A percentile compares a stretch with the other conserved stretches of the same genome.
Conservation (phyloP, 73 alveolate genomes). For the Blepharisma stoltei region DNA sequence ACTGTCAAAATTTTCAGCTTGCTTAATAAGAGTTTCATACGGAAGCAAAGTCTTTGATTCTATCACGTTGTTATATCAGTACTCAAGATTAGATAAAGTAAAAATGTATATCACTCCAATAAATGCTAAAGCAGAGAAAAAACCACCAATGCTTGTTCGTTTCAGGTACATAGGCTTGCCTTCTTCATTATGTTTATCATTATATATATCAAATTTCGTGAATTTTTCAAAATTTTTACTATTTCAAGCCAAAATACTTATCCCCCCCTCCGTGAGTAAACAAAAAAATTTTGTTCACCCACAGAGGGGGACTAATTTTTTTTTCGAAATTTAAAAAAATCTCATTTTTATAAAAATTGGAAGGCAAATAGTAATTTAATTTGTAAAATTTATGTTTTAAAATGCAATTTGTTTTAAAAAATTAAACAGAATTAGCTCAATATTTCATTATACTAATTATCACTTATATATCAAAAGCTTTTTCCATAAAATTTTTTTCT, state of each 20-base stretch:
- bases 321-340: too few relatives aligned
- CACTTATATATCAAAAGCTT: too few relatives aligned
- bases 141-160: conserved; percentile 1
- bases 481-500: too few relatives aligned
- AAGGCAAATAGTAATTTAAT: too few relatives aligned
- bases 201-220: conserved; percentile 4
- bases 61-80: not conserved
- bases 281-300: too few relatives aligned
- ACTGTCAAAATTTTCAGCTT: not conserved
- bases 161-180: not conserved
- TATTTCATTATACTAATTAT: too few relatives aligned
- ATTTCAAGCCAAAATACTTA: not conserved
- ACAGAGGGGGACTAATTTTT: too few relatives aligned
- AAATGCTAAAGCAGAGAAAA: not conserved
- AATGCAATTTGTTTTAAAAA: too few relatives aligned
- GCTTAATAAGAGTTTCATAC: not conserved
- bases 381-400: too few relatives aligned
- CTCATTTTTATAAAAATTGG: too few relatives aligned
- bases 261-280: too few relatives aligned
- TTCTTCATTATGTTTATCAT: not conserved
- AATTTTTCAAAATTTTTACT: not conserved
- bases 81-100: not conserved
- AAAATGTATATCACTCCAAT: not conserved
- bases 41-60: not conserved
- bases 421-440: too few relatives aligned